Evolutionary conservation across 805 yeast species (phyloP).

Genomic region (Candida qinlingensis): DNA sequence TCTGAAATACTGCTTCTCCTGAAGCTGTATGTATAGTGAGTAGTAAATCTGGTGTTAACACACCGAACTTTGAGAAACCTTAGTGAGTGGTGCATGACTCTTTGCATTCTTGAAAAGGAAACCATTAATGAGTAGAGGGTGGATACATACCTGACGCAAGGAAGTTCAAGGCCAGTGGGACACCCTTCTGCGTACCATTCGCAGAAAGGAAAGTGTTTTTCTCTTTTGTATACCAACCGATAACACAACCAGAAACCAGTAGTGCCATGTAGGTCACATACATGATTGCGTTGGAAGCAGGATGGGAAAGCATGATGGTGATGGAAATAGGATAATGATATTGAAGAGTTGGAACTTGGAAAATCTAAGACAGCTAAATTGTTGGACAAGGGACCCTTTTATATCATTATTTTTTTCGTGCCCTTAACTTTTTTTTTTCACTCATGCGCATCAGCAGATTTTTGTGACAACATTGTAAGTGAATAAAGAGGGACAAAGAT

Average conservation of each 20-base stretch:
- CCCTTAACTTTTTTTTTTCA: not conserved
- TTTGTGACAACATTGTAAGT: not conserved
- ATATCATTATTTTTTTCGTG: not conserved
- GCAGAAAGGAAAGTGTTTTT: constrained; percentile 62
- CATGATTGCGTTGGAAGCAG: constrained; percentile 59
- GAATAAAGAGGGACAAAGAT: not conserved
- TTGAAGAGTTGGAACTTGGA: too few species aligned
- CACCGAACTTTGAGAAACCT: too few species aligned
- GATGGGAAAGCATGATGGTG: constrained; percentile 34
- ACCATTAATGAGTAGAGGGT: not conserved
- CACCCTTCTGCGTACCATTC: constrained; percentile 72
- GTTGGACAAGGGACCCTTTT: not conserved
- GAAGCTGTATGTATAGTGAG: constrained; percentile 1
- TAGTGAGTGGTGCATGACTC: not conserved
- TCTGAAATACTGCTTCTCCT: constrained; percentile 11
- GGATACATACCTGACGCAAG: constrained; percentile 79
- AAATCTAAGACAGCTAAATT: too few species aligned
- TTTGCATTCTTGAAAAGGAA: not conserved
- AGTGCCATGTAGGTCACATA: constrained; percentile 54
- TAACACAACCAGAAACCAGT: constrained; percentile 46
- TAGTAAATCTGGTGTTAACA: too few species aligned
- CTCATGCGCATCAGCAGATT: not conserved
- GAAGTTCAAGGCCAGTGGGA: constrained; percentile 82
- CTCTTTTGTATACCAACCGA: constrained; percentile 55
- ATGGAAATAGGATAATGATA: not conserved